phyloP scores from a whole-genome alignment of 176 grass and related monocot species.

The Oryza punctata region DNA sequence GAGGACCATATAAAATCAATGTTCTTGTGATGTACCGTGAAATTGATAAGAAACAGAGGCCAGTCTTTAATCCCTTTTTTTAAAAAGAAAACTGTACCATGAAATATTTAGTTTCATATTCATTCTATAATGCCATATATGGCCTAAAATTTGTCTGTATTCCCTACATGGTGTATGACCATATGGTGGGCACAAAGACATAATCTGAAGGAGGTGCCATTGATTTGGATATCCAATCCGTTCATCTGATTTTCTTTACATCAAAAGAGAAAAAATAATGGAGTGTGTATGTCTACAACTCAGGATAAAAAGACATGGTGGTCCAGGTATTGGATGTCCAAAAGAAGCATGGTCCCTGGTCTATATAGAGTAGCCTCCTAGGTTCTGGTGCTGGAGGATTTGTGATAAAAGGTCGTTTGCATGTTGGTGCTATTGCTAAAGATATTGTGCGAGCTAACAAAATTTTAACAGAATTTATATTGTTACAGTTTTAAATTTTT shows the following conservation, averaged over 20 bases:
- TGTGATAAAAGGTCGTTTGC: constrained; percentile 35
- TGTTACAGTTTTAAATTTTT: too few species aligned
- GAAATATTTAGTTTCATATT: neutral
- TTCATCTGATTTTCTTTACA: neutral
- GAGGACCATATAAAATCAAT: too few species aligned
- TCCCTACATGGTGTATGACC: neutral
- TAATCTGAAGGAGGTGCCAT: neutral
- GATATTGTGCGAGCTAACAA: constrained; percentile 11
- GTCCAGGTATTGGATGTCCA: constrained; percentile 45
- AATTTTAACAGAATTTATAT: too few species aligned
- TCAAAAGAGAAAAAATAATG: neutral
- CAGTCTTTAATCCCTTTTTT: too few species aligned
- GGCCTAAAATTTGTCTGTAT: neutral
- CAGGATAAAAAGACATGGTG: constrained; percentile 54
- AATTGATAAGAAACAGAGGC: too few species aligned
- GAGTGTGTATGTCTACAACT: neutral
- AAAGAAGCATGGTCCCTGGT: constrained; percentile 51
- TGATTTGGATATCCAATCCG: neutral
- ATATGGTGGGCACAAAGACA: neutral
- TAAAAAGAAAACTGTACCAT: neutral
- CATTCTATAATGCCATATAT: neutral
- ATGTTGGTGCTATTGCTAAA: constrained; percentile 16
- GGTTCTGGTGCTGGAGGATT: constrained; percentile 42
- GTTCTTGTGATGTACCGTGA: too few species aligned
- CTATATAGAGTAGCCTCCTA: constrained; percentile 53